Evolutionary conservation across 805 yeast genomes (phyloP).

Genomic region (Zygosaccharomyces kombuchaensis): DNA sequence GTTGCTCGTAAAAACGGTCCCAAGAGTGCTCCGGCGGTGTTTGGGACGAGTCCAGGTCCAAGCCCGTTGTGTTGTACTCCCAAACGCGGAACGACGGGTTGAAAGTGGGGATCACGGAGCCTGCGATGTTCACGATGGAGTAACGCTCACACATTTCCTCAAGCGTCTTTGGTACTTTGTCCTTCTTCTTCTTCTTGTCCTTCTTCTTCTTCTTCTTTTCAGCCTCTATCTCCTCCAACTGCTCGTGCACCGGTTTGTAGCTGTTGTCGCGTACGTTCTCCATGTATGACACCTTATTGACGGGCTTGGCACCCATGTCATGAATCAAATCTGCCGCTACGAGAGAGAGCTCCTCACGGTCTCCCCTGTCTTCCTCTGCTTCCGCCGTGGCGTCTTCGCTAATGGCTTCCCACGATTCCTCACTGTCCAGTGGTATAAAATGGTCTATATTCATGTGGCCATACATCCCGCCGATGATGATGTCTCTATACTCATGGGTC

Average conservation of each 20-base stretch:
- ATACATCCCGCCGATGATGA: slow-evolving; percentile 75
- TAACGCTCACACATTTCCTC: slow-evolving; percentile 49
- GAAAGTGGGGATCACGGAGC: slow-evolving; percentile 79
- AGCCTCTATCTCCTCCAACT: slow-evolving; percentile 12
- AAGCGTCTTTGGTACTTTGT: slow-evolving; percentile 8
- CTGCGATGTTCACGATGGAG: slow-evolving; percentile 62
- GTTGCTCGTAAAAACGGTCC: slow-evolving; percentile 50
- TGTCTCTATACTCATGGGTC: slow-evolving; percentile 78
- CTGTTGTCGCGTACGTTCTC: slow-evolving; percentile 48
- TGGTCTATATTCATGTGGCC: slow-evolving; percentile 93
- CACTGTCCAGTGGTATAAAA: slow-evolving; percentile 70
- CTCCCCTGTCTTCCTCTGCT: slow-evolving; percentile 14
- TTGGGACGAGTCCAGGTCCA: slow-evolving; percentile 30
- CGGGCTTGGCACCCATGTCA: slow-evolving; percentile 60
- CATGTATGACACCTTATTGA: slow-evolving; percentile 62
- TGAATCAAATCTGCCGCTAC: slow-evolving; percentile 37
- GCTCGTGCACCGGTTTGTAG: slow-evolving; percentile 46
- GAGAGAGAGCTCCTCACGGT: slow-evolving; percentile 24
- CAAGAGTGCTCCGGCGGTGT: slow-evolving; percentile 42
- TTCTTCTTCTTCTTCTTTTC: slow-evolving; percentile 13
- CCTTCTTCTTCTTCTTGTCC: slow-evolving; percentile 8
- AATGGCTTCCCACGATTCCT: slow-evolving; percentile 52
- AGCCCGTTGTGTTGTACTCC: slow-evolving; percentile 73
- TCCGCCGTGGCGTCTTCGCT: slow-evolving; percentile 15
- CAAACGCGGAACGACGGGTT: slow-evolving; percentile 80